phyloP scores from a whole-genome alignment of 345 rosid species.

The Triadica sebifera region DNA sequence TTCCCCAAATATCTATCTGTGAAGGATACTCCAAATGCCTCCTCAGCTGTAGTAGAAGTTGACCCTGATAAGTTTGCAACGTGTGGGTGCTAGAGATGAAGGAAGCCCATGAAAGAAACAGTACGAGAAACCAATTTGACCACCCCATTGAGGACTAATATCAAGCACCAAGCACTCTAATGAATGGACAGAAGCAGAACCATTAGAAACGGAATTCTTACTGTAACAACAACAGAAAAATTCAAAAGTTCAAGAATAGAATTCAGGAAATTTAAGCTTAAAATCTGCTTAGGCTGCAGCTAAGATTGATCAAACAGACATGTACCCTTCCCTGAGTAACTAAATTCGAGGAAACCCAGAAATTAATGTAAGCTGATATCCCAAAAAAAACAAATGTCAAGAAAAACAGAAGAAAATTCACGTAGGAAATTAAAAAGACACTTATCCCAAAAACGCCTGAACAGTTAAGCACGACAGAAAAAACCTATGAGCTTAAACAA shows the following conservation, averaged over 20 bases:
- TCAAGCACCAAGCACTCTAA: slow-evolving; percentile 18
- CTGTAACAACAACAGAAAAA: slow-evolving; percentile 16
- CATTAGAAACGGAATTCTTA: slow-evolving; percentile 13
- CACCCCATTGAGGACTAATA: slow-evolving; percentile 38
- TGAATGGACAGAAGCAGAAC: slow-evolving; percentile 21
- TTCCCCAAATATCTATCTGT: slow-evolving; percentile 54
- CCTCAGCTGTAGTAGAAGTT: slow-evolving; percentile 66
- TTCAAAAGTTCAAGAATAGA: slow-evolving; percentile 1
- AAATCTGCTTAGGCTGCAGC: neutral
- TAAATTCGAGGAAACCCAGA: slow-evolving; percentile 11
- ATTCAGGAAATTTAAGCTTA: slow-evolving; percentile 8
- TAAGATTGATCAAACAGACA: neutral
- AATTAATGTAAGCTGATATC: slow-evolving; percentile 6
- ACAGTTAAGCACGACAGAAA: neutral
- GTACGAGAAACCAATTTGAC: slow-evolving; percentile 30
- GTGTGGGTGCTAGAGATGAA: slow-evolving; percentile 43
- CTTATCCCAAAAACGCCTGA: slow-evolving; percentile 2
- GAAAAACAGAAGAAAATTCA: neutral
- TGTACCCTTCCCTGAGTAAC: neutral
- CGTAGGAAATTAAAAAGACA: neutral
- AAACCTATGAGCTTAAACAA: slow-evolving; percentile 9
- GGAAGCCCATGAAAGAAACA: slow-evolving; percentile 42
- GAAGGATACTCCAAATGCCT: slow-evolving; percentile 85
- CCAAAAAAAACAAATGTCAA: slow-evolving; percentile 16
- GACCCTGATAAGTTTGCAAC: slow-evolving; percentile 60